Conservation (phyloP, 2,329 filamentous ascomycete genomes). For the Whalleya microplaca region DNA sequence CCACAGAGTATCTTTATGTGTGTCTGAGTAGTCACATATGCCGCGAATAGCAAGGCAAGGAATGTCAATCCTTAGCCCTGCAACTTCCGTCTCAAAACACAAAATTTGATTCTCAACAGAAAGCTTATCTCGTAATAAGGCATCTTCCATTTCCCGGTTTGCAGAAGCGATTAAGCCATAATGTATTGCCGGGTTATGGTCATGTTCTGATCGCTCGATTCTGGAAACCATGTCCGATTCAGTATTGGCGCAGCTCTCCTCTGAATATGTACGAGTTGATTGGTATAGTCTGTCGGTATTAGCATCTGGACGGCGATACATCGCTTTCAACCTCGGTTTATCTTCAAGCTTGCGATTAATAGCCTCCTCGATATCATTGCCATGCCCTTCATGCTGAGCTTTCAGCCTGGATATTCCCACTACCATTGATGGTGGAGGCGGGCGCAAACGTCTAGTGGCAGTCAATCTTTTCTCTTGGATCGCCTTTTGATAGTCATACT, state of each 20-base stretch:
- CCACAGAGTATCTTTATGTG: conserved; percentile 33
- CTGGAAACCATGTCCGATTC: conserved; percentile 2
- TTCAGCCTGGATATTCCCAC: conserved; percentile 25
- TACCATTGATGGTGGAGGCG: conserved; percentile 1
- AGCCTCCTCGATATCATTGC: conserved; percentile 35
- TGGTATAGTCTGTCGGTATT: conserved; percentile 36
- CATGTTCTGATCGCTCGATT: conserved; percentile 7
- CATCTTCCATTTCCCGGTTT: conserved; percentile 38
- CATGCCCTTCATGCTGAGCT: conserved; percentile 13
- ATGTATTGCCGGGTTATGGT: conserved; percentile 36
- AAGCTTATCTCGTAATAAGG: conserved; percentile 30
- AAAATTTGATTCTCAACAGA: conserved; percentile 27
- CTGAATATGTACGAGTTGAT: conserved; percentile 3
- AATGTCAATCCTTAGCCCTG: conserved; percentile 37
- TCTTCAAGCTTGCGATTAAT: conserved; percentile 30
- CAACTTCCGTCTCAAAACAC: conserved; percentile 41
- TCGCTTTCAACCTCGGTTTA: conserved; percentile 30
- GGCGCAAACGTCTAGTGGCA: conserved; percentile 11
- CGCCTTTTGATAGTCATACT: conserved; percentile 39
- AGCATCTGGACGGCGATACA: conserved; percentile 31
- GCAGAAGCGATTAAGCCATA: conserved; percentile 42
- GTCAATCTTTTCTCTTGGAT: conserved; percentile 26
- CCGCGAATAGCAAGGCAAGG: conserved; percentile 38
- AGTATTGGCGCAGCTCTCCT: conserved; percentile 1
- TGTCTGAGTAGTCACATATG: conserved; percentile 39